Base-by-base conservation (phyloP, 225 moss, liverwort and hornwort genomes). In the Rhytidiadelphus loreus region DNA sequence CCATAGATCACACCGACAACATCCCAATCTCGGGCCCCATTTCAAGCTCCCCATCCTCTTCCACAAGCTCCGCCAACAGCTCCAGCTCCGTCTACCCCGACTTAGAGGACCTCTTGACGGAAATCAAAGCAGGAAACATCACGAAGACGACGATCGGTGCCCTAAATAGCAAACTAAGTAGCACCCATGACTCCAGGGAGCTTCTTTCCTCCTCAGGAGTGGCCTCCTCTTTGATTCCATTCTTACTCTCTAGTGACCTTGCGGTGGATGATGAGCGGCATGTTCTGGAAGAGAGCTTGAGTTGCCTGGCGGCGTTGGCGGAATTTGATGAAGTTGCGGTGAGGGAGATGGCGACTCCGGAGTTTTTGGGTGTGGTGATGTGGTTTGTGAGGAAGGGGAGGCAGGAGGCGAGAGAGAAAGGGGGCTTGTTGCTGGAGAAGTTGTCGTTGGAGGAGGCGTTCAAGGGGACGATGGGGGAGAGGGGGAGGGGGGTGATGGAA, bases 391-490 rank as follows among this genome's bases (percentile, higher is more conserved):
- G 79, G 25, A 91, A 90, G 23, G 93, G 92, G 2, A 85, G 91
- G 52, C 90, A 87, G 55, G 92, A 90, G 35, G 85, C 85, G 46
- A 88, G 88, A 18, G 93, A 93, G 75, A 84, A 78, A 50, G 92
- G 92, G 4, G 65, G 86, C n/a, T 83, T 83, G 62, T 53, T 94
- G 3, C 60, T 94, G 60, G 94, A 93, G 83, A 94, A 92, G 61
- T 76, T 94, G 7, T 94, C 94, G 24, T 56, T 94, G 48, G 92
- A 89, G 35, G 94, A 94, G 71, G 76, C 59, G 63, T 94, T 94
- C 79, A 94, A 94, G 53, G 90, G 64, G 25, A 87, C 85, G 17
- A 94, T 93, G 93, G 94, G 94, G 37, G 88, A 88, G 8, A 82
- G 22, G 16, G 58, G 15, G 8, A 73, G 88, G 6, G 90, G 90